A percentile compares a stretch with the other conserved stretches of the same genome.
Conservation (phyloP, 495 filamentous ascomycete species). For the Tuber aestivum region DNA sequence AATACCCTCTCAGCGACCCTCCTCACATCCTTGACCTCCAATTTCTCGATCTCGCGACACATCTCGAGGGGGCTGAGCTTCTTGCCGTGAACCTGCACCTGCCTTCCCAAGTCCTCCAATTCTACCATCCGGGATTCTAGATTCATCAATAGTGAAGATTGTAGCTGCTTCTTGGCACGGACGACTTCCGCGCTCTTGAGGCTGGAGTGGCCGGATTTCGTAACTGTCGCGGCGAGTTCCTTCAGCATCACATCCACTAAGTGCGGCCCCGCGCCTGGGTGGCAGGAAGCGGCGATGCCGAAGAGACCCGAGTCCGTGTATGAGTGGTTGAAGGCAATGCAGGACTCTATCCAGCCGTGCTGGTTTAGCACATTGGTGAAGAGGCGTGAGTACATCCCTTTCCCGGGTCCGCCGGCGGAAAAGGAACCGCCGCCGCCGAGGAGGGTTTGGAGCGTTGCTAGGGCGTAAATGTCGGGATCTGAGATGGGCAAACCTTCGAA, state of each 20-base stretch:
- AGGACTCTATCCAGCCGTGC: constrained; percentile 91
- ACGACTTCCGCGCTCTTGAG: constrained; percentile 76
- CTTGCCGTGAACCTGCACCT: constrained; percentile 89
- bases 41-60: constrained; percentile 73
- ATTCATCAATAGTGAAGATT: constrained; percentile 91
- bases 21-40: constrained; percentile 76
- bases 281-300: constrained; percentile 82
- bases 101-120: constrained; percentile 91
- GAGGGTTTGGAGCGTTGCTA: constrained; percentile 93
- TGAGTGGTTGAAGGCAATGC: constrained; percentile 91
- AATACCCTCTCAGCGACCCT: constrained; percentile 79
- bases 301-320: constrained; percentile 95
- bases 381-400: constrained; percentile 96
- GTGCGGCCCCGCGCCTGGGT: constrained; percentile 62
- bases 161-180: constrained; percentile 96
- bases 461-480: constrained; percentile 86
- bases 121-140: constrained; percentile 96
- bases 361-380: constrained; percentile 98
- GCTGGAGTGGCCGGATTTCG: constrained; percentile 56
- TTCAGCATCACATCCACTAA: constrained; percentile 94
- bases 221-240: constrained; percentile 72
- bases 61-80: constrained; percentile 91
- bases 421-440: constrained; percentile 95
- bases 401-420: constrained; percentile 93
- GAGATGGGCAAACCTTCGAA: constrained; percentile 93